A percentile compares a stretch with the other conserved stretches of the same genome.
phyloP scores from a whole-genome alignment of 441 rosid genomes.

The Corymbia citriodora region DNA sequence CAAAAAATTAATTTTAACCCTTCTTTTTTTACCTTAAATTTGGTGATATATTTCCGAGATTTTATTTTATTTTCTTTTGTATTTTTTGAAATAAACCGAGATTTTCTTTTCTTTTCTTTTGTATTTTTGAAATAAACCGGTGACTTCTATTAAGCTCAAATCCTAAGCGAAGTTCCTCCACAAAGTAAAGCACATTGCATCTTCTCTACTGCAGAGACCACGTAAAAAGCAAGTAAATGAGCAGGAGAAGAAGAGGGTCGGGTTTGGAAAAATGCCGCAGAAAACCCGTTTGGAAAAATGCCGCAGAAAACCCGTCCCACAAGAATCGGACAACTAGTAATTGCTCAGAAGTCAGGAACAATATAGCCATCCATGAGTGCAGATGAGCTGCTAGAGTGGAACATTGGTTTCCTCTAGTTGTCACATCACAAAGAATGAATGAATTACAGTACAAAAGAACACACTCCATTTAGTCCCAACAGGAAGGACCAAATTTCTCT shows the following conservation, averaged over 20 bases:
- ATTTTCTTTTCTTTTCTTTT: no score
- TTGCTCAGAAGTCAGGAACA: not conserved
- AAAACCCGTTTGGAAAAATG: not conserved
- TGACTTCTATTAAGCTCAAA: not conserved
- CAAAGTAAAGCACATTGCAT: not conserved
- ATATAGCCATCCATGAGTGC: not conserved
- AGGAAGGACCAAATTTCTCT: not conserved
- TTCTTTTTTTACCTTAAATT: no score
- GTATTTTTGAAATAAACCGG: no score
- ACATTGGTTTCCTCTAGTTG: not conserved
- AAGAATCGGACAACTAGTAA: not conserved
- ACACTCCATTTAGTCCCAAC: not conserved
- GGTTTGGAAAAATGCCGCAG: not conserved
- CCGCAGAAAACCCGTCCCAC: not conserved
- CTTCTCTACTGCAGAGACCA: not conserved
- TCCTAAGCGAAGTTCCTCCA: not conserved
- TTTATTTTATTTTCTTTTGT: not conserved
- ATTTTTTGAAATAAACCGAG: not conserved
- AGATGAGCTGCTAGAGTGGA: not conserved
- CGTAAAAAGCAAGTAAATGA: not conserved
- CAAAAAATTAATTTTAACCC: no score
- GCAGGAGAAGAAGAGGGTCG: not conserved
- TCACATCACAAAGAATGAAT: not conserved
- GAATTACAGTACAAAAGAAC: not conserved
- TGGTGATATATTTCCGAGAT: no score